Base-by-base conservation (phyloP, 495 filamentous ascomycete species). In the Schizothecium vesticola region DNA sequence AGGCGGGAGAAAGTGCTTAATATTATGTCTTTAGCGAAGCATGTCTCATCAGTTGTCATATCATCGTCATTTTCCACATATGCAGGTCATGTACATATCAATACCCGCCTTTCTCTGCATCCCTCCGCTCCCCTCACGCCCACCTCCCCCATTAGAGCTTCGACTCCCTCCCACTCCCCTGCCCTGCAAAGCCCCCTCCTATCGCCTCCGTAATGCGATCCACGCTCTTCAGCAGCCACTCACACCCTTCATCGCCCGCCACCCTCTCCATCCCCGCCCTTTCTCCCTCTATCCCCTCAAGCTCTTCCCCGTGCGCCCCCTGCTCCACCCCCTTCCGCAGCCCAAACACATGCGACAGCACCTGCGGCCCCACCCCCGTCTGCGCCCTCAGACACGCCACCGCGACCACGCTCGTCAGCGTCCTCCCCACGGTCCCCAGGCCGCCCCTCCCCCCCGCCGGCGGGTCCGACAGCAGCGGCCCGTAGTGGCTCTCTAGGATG, bases 321-420 rank as follows among this genome's bases (percentile, higher is more conserved):
- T 91, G 87, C 68, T 91, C 88, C 24, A 88, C 80, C 16, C 85
- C 89, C 81, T 93, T 93, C 57, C 89, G 74, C 74, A 92, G 70
- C 4, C 90, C 91, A 80, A 90, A 92, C 0, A 93, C 80, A 79
- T 94, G 91, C 67, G 86, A 89, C 8, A 87, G 77, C 8, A 94
- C 90, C 81, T 94, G 91, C 24, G 91, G 91, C 2, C 87, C 91
- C 3, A 93, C 91, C 1, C 91, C 91, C 12, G 87, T 88, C 80
- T 94, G 91, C 61, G 91, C 84, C 22, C 91, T 76, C 73, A 94
- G 71, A 74, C 87, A 91, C 12, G 90, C 80, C 36, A 94, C 80
- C 0, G 90, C 91, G 7, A 92, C 82, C 21, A 93, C 79, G 59
- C 86, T 89, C 3, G 90, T 92, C 65, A 88, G 71, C 4, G 88